Evolutionary conservation across 2,329 filamentous ascomycete genomes (phyloP).

Genomic region (Albifimbria verrucaria): DNA sequence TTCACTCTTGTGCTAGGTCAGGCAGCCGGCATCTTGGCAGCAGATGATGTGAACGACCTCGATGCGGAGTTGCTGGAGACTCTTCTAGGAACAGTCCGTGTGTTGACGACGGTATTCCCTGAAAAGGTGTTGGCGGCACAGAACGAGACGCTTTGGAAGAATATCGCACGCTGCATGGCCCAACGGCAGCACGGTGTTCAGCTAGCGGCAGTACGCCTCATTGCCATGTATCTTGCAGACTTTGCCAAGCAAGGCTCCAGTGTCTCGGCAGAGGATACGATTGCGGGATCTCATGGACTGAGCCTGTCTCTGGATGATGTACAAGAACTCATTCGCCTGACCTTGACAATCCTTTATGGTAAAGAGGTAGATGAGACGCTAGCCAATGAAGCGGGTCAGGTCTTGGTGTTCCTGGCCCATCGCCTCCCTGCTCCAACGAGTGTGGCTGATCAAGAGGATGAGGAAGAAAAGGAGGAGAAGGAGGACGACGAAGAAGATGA

Average conservation of each 20-base stretch:
- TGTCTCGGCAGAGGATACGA: conserved; percentile 49
- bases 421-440: conserved; percentile 37
- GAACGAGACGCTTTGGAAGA: conserved; percentile 66
- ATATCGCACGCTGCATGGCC: conserved; percentile 65
- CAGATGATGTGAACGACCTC: conserved; percentile 48
- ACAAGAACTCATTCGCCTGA: conserved; percentile 50
- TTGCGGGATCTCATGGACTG: conserved; percentile 70
- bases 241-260: conserved; percentile 60
- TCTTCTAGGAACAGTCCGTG: conserved; percentile 65
- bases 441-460: conserved; percentile 41
- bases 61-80: conserved; percentile 74
- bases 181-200: conserved; percentile 74
- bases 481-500: conserved; percentile 41
- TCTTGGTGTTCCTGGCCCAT: conserved; percentile 76
- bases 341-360: conserved; percentile 55
- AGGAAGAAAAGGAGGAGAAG: conserved; percentile 28
- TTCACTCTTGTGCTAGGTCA: conserved; percentile 58
- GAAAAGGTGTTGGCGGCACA: conserved; percentile 57
- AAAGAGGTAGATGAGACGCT: conserved; percentile 67
- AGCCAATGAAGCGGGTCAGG: conserved; percentile 75
- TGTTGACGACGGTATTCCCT: conserved; percentile 66
- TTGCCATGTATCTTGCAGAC: conserved; percentile 76
- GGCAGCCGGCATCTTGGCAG: conserved; percentile 49
- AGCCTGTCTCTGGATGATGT: conserved; percentile 63
- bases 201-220: conserved; percentile 68